Conservation (phyloP, 2,329 filamentous ascomycete species). For the Arthrocladium fulminans region DNA sequence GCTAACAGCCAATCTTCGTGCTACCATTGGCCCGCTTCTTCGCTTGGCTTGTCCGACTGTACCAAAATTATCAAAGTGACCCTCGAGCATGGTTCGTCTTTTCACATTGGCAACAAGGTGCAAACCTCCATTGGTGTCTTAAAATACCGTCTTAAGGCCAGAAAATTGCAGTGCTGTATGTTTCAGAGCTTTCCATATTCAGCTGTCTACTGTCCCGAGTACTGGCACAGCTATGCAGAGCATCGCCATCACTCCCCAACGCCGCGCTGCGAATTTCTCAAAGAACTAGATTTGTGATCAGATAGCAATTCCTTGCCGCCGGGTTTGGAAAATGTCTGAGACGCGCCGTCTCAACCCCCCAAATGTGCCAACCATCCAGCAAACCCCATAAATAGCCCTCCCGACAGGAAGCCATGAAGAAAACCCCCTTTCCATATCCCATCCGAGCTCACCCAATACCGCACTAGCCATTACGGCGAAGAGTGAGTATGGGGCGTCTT, state of each 20-base stretch:
- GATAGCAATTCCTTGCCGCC: not conserved
- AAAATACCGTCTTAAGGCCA: no score
- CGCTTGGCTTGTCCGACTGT: not conserved
- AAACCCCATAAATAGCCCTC: constrained; percentile 1
- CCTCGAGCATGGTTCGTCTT: no score
- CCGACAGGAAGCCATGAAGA: constrained; percentile 13
- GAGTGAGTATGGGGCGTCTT: constrained; percentile 16
- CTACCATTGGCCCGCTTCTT: not conserved
- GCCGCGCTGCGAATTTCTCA: no score
- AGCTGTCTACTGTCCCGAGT: no score
- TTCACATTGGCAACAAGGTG: not conserved
- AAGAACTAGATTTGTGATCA: not conserved
- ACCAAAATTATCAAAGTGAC: no score
- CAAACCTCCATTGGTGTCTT: no score
- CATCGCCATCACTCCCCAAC: no score
- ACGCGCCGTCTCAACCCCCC: constrained; percentile 1
- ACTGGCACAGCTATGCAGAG: no score
- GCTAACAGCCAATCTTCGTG: not conserved
- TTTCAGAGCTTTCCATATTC: no score
- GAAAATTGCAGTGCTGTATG: no score
- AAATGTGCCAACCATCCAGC: constrained; percentile 1
- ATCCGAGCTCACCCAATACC: constrained; percentile 12
- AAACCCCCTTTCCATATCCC: constrained; percentile 13
- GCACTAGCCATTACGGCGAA: constrained; percentile 12
- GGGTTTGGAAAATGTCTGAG: not conserved